Evolutionary conservation across 495 filamentous ascomycete species (phyloP).

Genomic region (Durotheca rogersii): DNA sequence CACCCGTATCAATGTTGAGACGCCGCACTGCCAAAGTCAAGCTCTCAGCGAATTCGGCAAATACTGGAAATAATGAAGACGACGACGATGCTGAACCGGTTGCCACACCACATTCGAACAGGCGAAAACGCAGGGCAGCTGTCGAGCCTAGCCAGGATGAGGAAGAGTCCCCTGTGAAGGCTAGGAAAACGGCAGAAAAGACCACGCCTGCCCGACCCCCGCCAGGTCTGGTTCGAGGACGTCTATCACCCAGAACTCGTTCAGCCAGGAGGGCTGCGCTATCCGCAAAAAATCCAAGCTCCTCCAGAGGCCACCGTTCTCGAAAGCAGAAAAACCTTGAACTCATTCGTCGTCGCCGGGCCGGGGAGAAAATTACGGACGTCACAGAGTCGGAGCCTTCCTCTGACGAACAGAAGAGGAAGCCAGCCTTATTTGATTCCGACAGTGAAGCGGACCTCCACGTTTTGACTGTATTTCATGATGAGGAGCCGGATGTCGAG

Average conservation of each 20-base stretch:
- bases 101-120: slow-evolving; percentile 11
- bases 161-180: slow-evolving; percentile 23
- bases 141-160: slow-evolving; percentile 27
- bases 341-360: slow-evolving; percentile 56
- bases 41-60: slow-evolving; percentile 11
- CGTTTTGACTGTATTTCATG: slow-evolving; percentile 48
- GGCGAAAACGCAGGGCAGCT: slow-evolving; percentile 1
- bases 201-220: slow-evolving; percentile 23
- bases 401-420: slow-evolving; percentile 35
- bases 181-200: slow-evolving; percentile 18
- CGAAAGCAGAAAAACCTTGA: slow-evolving; percentile 48
- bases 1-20: slow-evolving; percentile 13
- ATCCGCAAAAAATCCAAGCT: too few species aligned
- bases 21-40: slow-evolving; percentile 14
- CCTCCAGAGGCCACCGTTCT: slow-evolving; percentile 27
- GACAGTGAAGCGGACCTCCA: slow-evolving; percentile 38
- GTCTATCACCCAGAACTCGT: too few species aligned
- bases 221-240: slow-evolving; percentile 12
- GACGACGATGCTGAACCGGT: slow-evolving; percentile 34
- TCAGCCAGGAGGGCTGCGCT: slow-evolving; percentile 19
- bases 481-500: slow-evolving; percentile 49
- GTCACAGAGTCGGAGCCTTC: slow-evolving; percentile 38
- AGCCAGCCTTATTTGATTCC: slow-evolving; percentile 50
- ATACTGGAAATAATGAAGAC: slow-evolving; percentile 12
- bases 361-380: slow-evolving; percentile 54